Evolutionary conservation across 75 land plant genomes (phyloP), one percentile per base, ranked within the genome.

Genomic region (Cupressus sempervirens): DNA sequence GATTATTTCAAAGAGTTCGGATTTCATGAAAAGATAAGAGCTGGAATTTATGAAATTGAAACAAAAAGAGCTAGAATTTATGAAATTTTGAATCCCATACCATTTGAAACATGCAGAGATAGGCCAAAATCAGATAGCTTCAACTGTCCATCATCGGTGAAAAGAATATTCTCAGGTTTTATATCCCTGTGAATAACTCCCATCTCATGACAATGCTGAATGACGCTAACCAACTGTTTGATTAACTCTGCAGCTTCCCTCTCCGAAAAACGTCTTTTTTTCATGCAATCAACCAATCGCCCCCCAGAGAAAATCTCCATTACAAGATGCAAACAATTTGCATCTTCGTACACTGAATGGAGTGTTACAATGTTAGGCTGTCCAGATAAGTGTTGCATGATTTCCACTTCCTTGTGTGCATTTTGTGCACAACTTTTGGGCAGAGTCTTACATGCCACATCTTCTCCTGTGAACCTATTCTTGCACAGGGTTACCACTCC

Each of bases 91-190:
- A n/a, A n/a, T n/a, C n/a, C n/a, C n/a, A n/a, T n/a, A n/a, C n/a
- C n/a, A n/a, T n/a, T n/a, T 40, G 90, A 52, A 50, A 92, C 85
- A n/a, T 92, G 86, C 56, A 87, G 88, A 14, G 97, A 95, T 58
- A 95, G 80, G 10, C 97, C 97, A 91, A n/a, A n/a, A n/a, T n/a
- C n/a, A n/a, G n/a, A n/a, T n/a, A n/a, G n/a, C n/a, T n/a, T n/a
- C n/a, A n/a, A n/a, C n/a, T n/a, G 85, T 34, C 90, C 92, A 2
- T 86, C 41, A 1, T 85, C n/a, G 36, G 92, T 88, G 0, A 91
- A 88, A 62, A 96, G 93, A 46, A 96, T 88, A 82, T 95, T 95
- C 83, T 94, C 96, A 14, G 97, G 97, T 88, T 94, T 93, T n/a
- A 95, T 89, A 79, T 95, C 96, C 38, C 97, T 86, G 76, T 94